These are phyloP conservation scores for Coprinellus micaceus DNA, from an alignment of 768 basidiomycete species.

Conservation along the genomic window DNA sequence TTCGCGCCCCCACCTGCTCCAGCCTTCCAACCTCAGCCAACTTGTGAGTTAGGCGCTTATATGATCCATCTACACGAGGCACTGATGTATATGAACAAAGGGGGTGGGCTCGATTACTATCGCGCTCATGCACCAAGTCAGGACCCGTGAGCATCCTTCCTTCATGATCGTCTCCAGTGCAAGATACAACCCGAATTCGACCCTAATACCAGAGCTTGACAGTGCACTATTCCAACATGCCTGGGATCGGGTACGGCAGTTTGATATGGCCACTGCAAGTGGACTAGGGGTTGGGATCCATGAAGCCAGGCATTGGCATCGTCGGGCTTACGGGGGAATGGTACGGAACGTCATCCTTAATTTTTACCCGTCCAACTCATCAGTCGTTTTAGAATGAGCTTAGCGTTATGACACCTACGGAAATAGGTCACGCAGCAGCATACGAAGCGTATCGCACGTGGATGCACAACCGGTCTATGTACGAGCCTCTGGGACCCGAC, in stretches of 20 bases:
- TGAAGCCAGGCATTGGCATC: constrained; percentile 66
- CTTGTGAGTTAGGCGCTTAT: constrained; percentile 37
- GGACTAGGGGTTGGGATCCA: constrained; percentile 48
- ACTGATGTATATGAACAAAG: constrained; percentile 31
- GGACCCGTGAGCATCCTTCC: constrained; percentile 48
- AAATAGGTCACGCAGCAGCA: constrained; percentile 74
- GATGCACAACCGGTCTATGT: constrained; percentile 54
- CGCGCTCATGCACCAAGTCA: constrained; percentile 55
- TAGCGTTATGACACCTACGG: constrained; percentile 46
- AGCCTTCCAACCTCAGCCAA: constrained; percentile 45
- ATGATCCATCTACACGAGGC: constrained; percentile 15
- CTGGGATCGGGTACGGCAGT: constrained; percentile 44
- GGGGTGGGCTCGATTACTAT: constrained; percentile 62
- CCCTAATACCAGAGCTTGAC: constrained; percentile 39
- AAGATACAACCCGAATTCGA: constrained; percentile 16
- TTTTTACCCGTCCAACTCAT: constrained; percentile 4
- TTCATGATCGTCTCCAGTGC: constrained; percentile 5
- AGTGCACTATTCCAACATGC: constrained; percentile 57
- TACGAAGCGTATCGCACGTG: constrained; percentile 73
- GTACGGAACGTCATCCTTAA: constrained; percentile 31
- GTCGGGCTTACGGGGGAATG: constrained; percentile 58
- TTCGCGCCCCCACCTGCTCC: constrained; percentile 40
- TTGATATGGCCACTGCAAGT: constrained; percentile 27
- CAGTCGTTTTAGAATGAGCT: constrained; percentile 44
- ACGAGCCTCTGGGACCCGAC: constrained; percentile 55